A percentile compares a stretch with the other conserved stretches of the same genome.
Evolutionary conservation across 306 rosid species (phyloP).

Genomic region (Clitoria ternatea): DNA sequence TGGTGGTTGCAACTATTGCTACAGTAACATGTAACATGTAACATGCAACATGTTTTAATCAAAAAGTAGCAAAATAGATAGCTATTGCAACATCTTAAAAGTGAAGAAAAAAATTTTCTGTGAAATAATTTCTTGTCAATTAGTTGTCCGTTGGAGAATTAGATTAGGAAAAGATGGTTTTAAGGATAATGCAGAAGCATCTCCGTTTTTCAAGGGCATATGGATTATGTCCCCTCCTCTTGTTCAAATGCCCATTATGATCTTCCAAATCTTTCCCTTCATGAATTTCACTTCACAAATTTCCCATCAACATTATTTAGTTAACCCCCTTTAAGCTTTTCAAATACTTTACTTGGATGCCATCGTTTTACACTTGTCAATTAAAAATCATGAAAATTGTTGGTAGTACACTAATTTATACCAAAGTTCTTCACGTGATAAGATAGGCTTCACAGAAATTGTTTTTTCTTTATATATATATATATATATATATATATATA

Average conservation of each 20-base stretch:
- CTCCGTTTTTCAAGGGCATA: constrained; percentile 60
- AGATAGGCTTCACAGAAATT: constrained; percentile 15
- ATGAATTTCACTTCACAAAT: constrained; percentile 42
- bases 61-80: not conserved
- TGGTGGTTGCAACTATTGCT: constrained; percentile 20
- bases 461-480: too few species aligned
- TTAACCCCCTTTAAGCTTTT: not conserved
- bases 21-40: constrained; percentile 6
- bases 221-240: constrained; percentile 64
- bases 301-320: constrained; percentile 44
- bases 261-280: constrained; percentile 35
- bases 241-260: constrained; percentile 42
- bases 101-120: not conserved
- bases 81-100: not conserved
- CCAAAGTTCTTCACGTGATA: constrained; percentile 25
- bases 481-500: too few species aligned
- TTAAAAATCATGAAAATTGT: constrained; percentile 35
- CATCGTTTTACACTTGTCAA: constrained; percentile 31
- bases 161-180: constrained; percentile 38
- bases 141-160: constrained; percentile 39
- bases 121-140: constrained; percentile 47
- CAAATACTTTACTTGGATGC: constrained; percentile 35
- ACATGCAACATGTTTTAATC: constrained; percentile 11
- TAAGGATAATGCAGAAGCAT: constrained; percentile 39
- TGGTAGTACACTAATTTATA: constrained; percentile 19